Base-by-base conservation (phyloP, 176 grass and related monocot genomes). In the Secale cereale region DNA sequence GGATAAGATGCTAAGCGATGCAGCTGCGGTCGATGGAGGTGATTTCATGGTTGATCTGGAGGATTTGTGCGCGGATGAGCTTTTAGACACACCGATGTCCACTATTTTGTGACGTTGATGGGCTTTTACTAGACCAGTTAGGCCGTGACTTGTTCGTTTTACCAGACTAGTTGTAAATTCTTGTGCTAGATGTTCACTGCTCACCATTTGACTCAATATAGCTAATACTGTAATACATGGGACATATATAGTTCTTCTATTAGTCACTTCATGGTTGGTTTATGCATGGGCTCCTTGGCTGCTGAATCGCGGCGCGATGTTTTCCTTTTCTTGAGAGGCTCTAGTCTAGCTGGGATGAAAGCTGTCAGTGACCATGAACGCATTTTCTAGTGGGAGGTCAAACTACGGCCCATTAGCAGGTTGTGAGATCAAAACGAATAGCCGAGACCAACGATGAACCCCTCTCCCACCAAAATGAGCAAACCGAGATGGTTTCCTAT, bases 21-120 rank as follows among this genome's bases (percentile, higher is more conserved):
- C 66, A 35, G 90, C 86, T 72, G 85, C 39, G 7, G 77, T 43
- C 0, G 88, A 85, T 66, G 86, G 67, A 15, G 45, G 80, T 29
- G 94, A 97, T 78, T 85, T 99, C 35, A 92, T 99, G 97, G 73
- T 54, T 86, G 90, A 86, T 56, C 17, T 94, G 74, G 94, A 94
- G 86, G 90, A 97, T 43, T 65, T 97, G 3, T 92, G 82, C 74
- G 76, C 78, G 17, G 87, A 87, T 25, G 90, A 89, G 6, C 48
- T 52, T 7, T 19, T 52, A 19, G 75, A 87, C 17, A 35, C 85
- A 16, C 20, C 66, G 12, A 90, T 95, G 83, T 83, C 88, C 29
- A 82, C 70, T 82, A 79, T 90, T 91, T 95, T 41, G 59, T 70
- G 76, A 74, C 77, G 85, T 89, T 88, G 82, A 79, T 67, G 82